Conservation (phyloP, 345 rosid genomes). For the Hypericum androsaemum region DNA sequence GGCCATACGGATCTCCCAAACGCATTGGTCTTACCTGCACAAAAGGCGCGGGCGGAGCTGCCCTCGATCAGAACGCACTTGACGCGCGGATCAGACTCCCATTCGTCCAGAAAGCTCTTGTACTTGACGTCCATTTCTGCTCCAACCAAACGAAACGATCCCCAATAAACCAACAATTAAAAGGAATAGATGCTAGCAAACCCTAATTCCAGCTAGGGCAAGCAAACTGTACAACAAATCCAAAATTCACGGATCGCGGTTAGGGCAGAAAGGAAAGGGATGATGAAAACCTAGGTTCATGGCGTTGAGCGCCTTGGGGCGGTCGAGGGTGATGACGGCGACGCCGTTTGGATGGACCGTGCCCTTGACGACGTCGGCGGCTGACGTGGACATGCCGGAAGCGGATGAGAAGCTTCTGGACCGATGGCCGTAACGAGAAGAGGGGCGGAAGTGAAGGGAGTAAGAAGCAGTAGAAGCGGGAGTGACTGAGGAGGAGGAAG, state of each 20-base stretch:
- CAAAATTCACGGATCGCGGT: neutral
- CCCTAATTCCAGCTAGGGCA: neutral
- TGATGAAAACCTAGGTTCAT: conserved; percentile 61
- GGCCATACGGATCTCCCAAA: neutral
- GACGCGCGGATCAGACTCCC: conserved; percentile 72
- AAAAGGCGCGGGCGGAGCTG: conserved; percentile 73
- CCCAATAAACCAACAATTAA: neutral
- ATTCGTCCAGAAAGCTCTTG: conserved; percentile 66
- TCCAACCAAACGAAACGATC: neutral
- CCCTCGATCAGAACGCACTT: conserved; percentile 77
- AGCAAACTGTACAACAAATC: neutral
- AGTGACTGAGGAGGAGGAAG: no score
- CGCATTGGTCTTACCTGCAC: conserved; percentile 42
- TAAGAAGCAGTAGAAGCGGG: no score
- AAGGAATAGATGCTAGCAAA: neutral
- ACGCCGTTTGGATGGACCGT: conserved; percentile 68
- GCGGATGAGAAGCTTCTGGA: conserved; percentile 16
- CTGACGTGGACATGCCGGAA: conserved; percentile 32
- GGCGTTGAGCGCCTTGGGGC: conserved; percentile 93
- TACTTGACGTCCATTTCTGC: conserved; percentile 76
- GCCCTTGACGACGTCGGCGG: conserved; percentile 58
- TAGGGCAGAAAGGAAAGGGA: neutral
- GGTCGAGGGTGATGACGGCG: conserved; percentile 87
- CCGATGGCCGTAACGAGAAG: conserved; percentile 13
- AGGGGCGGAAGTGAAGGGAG: conserved; percentile 1